phyloP scores from a whole-genome alignment of 257 asterid genomes.

The Solanum corneliomulleri region DNA sequence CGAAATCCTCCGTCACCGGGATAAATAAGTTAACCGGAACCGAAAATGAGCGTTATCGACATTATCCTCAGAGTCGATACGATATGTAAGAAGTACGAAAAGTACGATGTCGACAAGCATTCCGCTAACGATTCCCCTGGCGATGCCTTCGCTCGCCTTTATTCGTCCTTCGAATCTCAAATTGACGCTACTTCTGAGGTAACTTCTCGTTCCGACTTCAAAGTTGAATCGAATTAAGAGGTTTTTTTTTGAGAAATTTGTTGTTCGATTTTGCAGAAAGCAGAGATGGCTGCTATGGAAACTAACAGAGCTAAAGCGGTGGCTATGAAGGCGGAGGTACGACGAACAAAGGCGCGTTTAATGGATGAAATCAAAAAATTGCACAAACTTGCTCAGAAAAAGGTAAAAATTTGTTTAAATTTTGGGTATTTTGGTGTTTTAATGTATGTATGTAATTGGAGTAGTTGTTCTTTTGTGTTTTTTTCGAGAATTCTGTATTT shows the following conservation, averaged over 20 bases:
- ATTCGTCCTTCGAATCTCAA: slow-evolving; percentile 53
- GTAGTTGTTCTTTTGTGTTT: no score
- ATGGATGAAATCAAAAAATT: slow-evolving; percentile 73
- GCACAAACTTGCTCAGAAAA: slow-evolving; percentile 65
- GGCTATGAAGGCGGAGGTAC: slow-evolving; percentile 84
- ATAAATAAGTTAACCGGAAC: neutral
- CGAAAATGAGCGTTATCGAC: slow-evolving; percentile 74
- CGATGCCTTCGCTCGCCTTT: slow-evolving; percentile 76
- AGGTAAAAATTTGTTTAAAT: slow-evolving; percentile 19
- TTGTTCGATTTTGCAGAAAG: slow-evolving; percentile 22
- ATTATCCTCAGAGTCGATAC: slow-evolving; percentile 63
- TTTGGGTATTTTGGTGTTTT: neutral
- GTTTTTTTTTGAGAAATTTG: neutral
- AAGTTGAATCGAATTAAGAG: neutral
- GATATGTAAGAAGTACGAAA: slow-evolving; percentile 73
- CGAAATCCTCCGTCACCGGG: neutral
- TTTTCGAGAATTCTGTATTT: neutral
- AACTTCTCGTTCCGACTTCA: neutral
- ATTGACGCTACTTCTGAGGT: slow-evolving; percentile 55
- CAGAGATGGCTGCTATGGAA: slow-evolving; percentile 55
- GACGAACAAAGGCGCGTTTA: slow-evolving; percentile 73
- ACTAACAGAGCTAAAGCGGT: slow-evolving; percentile 77
- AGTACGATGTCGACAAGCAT: slow-evolving; percentile 71
- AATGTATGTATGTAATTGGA: neutral
- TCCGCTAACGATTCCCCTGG: slow-evolving; percentile 21